Conservation (phyloP, 2,329 filamentous ascomycete genomes). For the Huntiella moniliformis region DNA sequence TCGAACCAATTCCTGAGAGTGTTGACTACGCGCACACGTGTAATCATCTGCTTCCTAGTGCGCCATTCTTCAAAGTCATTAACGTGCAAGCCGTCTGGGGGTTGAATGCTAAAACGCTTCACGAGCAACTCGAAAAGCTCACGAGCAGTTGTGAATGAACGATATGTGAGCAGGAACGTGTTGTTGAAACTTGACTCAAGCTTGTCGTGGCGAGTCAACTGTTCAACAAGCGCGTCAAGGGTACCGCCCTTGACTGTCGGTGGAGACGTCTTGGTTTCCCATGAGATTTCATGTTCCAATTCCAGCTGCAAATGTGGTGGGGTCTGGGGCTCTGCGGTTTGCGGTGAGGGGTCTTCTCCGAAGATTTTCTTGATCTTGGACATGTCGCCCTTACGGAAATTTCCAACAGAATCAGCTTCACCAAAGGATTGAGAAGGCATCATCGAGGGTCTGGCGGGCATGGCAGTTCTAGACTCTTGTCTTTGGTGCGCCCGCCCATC, state of each 20-base stretch:
- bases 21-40: slow-evolving; percentile 89
- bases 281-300: slow-evolving; percentile 73
- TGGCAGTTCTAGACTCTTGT: slow-evolving; percentile 31
- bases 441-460: slow-evolving; percentile 26
- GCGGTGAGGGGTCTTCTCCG: slow-evolving; percentile 41
- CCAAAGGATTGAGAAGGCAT: slow-evolving; percentile 43
- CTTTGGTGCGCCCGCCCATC: slow-evolving; percentile 33
- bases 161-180: slow-evolving; percentile 90
- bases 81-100: slow-evolving; percentile 59
- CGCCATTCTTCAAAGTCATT: slow-evolving; percentile 74
- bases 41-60: slow-evolving; percentile 87
- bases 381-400: slow-evolving; percentile 39
- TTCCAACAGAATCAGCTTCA: slow-evolving; percentile 37
- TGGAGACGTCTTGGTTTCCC: slow-evolving; percentile 62
- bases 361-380: slow-evolving; percentile 49
- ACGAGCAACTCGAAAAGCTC: slow-evolving; percentile 89
- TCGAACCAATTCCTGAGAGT: slow-evolving; percentile 98
- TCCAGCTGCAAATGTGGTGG: slow-evolving; percentile 76
- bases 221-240: slow-evolving; percentile 73
- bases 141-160: slow-evolving; percentile 77
- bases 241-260: slow-evolving; percentile 77
- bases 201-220: slow-evolving; percentile 88
- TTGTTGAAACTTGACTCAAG: slow-evolving; percentile 92
- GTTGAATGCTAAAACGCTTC: slow-evolving; percentile 79
- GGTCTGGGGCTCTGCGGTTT: slow-evolving; percentile 46